Conservation (phyloP, 1,139 yeast species). For the Candida sanyaensis region DNA sequence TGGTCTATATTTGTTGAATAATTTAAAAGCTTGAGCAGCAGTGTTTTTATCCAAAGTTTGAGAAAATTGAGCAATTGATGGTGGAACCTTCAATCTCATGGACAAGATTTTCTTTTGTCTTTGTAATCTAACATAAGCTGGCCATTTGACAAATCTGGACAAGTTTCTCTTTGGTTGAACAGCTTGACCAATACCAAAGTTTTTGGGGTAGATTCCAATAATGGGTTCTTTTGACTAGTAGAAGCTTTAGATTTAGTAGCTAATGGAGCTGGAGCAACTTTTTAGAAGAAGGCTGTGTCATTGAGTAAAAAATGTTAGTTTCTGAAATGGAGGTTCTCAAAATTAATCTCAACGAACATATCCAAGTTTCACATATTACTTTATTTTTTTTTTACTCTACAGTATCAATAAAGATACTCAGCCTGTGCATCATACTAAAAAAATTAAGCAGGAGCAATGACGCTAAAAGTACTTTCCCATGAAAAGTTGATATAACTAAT, state of each 20-base stretch:
- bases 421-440: conserved; percentile 39
- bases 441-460: conserved; percentile 32
- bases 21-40: conserved; percentile 94
- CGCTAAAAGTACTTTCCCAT: conserved; percentile 7
- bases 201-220: conserved; percentile 80
- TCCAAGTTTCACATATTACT: conserved; percentile 16
- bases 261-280: conserved; percentile 54
- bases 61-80: conserved; percentile 95
- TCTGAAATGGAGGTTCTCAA: conserved; percentile 23
- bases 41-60: conserved; percentile 96
- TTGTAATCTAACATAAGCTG: conserved; percentile 85
- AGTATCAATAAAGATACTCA: conserved; percentile 43
- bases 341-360: conserved; percentile 29
- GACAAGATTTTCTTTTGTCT: conserved; percentile 97
- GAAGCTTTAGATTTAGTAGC: conserved; percentile 38
- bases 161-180: conserved; percentile 96
- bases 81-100: conserved; percentile 97
- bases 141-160: conserved; percentile 97
- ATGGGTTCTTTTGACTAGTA: conserved; percentile 36
- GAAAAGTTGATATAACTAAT: not conserved
- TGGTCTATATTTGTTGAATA: conserved; percentile 98
- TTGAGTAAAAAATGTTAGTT: conserved; percentile 51
- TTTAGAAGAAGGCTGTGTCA: conserved; percentile 64
- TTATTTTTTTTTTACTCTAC: conserved; percentile 34
- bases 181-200: conserved; percentile 95